Percentiles rank a stretch among this genome's conserved stretches.
Evolutionary conservation across 2,329 filamentous ascomycete genomes (phyloP).

Genomic region (Helotiales sp.): DNA sequence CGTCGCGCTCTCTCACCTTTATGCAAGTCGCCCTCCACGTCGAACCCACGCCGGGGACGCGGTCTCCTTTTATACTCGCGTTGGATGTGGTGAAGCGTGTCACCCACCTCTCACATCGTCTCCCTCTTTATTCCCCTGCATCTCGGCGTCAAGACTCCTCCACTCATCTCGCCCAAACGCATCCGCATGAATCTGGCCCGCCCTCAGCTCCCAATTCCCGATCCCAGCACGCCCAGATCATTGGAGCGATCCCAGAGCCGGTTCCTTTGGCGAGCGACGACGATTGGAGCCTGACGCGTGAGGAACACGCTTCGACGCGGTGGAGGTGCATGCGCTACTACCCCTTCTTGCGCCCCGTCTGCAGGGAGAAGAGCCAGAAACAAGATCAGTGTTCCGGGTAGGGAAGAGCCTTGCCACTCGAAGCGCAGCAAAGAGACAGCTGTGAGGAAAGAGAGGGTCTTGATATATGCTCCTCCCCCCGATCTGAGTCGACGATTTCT

Average conservation of each 20-base stretch:
- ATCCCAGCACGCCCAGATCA: neutral
- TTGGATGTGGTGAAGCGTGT: neutral
- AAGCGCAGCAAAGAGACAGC: neutral
- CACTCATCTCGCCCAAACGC: neutral
- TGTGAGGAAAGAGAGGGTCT: conserved; percentile 3
- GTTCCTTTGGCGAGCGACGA: too few species aligned
- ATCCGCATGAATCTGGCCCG: neutral
- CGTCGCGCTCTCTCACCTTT: conserved; percentile 2
- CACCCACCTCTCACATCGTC: neutral
- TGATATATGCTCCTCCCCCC: conserved; percentile 22
- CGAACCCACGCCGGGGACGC: conserved; percentile 3
- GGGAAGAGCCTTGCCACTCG: conserved; percentile 1
- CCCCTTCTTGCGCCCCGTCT: neutral
- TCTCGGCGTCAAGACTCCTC: neutral
- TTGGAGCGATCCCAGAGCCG: too few species aligned
- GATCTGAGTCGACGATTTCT: neutral
- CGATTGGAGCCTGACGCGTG: conserved; percentile 15
- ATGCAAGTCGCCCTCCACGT: conserved; percentile 1
- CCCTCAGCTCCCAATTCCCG: neutral
- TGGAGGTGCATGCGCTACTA: neutral
- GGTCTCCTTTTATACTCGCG: conserved; percentile 13
- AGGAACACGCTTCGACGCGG: conserved; percentile 9
- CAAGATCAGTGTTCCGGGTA: neutral
- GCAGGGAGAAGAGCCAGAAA: neutral
- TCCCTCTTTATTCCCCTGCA: neutral